Conservation (phyloP, 495 filamentous ascomycete genomes). For the Entonaema liquescens region DNA sequence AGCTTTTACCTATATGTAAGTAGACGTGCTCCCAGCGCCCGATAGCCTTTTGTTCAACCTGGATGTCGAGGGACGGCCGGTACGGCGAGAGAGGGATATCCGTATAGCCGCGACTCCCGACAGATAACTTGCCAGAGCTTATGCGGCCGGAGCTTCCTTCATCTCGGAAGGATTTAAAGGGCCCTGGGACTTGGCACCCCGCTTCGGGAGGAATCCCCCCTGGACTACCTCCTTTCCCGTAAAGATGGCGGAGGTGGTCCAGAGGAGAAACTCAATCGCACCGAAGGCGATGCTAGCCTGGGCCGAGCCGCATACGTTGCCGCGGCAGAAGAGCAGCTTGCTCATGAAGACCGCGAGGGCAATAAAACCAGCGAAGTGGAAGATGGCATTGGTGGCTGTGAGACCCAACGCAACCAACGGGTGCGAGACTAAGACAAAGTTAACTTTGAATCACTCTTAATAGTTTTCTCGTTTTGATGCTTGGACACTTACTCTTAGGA, state of each 20-base stretch:
- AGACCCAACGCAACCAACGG: conserved; percentile 66
- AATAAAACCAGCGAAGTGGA: conserved; percentile 85
- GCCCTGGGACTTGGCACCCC: conserved; percentile 24
- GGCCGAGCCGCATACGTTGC: conserved; percentile 58
- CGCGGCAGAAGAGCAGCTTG: conserved; percentile 61
- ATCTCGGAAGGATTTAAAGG: conserved; percentile 39
- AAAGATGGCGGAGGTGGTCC: conserved; percentile 51
- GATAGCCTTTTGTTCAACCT: conserved; percentile 20
- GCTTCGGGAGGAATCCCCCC: conserved; percentile 40
- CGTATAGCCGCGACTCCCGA: conserved; percentile 30
- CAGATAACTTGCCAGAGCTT: conserved; percentile 25
- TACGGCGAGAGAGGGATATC: conserved; percentile 45
- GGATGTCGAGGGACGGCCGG: conserved; percentile 31
- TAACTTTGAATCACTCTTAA: background rate
- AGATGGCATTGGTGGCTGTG: conserved; percentile 73
- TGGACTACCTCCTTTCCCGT: conserved; percentile 50
- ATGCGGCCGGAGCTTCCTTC: conserved; percentile 45
- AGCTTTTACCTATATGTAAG: conserved; percentile 29
- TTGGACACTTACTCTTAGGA: conserved; percentile 46
- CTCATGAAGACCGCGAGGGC: conserved; percentile 72
- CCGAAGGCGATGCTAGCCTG: conserved; percentile 58
- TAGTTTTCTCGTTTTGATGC: background rate
- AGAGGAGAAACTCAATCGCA: conserved; percentile 54
- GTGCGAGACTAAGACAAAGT: conserved; percentile 58
- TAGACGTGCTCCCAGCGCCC: conserved; percentile 33